Base-by-base conservation (phyloP, 768 basidiomycete species). In the Tricholomella constricta region DNA sequence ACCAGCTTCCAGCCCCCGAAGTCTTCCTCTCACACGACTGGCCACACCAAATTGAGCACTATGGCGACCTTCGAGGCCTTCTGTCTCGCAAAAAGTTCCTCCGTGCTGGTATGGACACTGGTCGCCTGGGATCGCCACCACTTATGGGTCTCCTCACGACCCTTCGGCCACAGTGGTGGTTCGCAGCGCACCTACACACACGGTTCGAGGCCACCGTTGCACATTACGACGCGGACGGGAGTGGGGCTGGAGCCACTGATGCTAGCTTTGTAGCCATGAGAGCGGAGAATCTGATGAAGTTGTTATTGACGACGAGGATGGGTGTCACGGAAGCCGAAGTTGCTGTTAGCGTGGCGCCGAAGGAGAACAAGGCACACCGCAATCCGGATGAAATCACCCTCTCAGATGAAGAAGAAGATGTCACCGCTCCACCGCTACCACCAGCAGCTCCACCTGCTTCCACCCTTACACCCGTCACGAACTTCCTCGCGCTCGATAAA, bases 11-110 rank as follows among this genome's bases (percentile, higher is more conserved):
- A 4, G 74, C 78, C 9, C 80, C 86, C 6, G 71, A 84, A 25
- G 80, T 98, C 23, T 91, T 98, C 75, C 78, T 98, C 31, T 98
- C 95, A 2, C 96, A 99, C 65, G 97, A 98, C 69, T 99, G 96
- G 97, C 97, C 97, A 0, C 79, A 82, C 36, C 78, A 78, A 2
- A 94, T 99, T 48, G 93, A 89, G 54, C 83, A 84, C 8, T 78
- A 94, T 57, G 94, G 95, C 15, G 80, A 98, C 62, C 68, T 86
- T 6, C 61, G 64, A 6, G 75, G 62, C 8, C 76, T 99, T 0
- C 71, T 98, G 12, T 76, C 83, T 2, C 80, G 82, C 38, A 98
- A 95, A 66, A 83, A 85, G 0, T 89, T 87, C 71, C 88, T 98
- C 65, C 75, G 77, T 31, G 71, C 75, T 22, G 92, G 97, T 69